Conservation (phyloP, 768 basidiomycete genomes). For the Candolleomyces eurysporus region DNA sequence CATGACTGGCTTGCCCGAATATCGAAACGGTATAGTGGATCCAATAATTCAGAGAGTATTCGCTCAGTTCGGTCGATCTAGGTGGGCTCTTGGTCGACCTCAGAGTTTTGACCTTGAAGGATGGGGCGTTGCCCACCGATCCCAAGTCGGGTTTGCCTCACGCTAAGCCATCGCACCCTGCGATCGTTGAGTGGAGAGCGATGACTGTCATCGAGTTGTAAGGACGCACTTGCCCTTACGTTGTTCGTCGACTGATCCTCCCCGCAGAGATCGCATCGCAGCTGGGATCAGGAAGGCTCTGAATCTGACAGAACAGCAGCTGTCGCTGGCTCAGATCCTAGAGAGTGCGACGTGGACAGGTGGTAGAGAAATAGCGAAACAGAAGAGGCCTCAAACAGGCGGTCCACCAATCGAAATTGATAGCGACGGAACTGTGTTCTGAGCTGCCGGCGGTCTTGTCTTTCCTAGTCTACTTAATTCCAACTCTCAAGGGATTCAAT, state of each 20-base stretch:
- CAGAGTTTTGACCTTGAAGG: slow-evolving; percentile 71
- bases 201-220: slow-evolving; percentile 93
- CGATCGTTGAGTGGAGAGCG: slow-evolving; percentile 94
- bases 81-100: slow-evolving; percentile 88
- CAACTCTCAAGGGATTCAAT: neutral
- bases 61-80: slow-evolving; percentile 20
- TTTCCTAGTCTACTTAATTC: neutral
- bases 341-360: slow-evolving; percentile 98
- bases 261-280: slow-evolving; percentile 74
- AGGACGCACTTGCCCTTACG: slow-evolving; percentile 25
- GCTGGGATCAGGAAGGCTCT: slow-evolving; percentile 62
- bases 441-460: neutral
- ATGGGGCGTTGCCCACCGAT: slow-evolving; percentile 51
- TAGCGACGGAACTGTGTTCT: slow-evolving; percentile 85
- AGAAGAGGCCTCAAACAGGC: slow-evolving; percentile 66
- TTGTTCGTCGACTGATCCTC: neutral
- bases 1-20: slow-evolving; percentile 93
- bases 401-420: slow-evolving; percentile 87
- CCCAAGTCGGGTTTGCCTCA: slow-evolving; percentile 54
- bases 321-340: slow-evolving; percentile 83
- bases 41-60: too few relatives aligned
- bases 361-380: slow-evolving; percentile 87
- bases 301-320: slow-evolving; percentile 43
- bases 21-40: slow-evolving; percentile 70
- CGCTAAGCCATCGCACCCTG: slow-evolving; percentile 76